Evolutionary conservation across 139 green algal species (phyloP), one percentile per base, ranked within the genome.

Genomic region (Picochlorum sp.): DNA sequence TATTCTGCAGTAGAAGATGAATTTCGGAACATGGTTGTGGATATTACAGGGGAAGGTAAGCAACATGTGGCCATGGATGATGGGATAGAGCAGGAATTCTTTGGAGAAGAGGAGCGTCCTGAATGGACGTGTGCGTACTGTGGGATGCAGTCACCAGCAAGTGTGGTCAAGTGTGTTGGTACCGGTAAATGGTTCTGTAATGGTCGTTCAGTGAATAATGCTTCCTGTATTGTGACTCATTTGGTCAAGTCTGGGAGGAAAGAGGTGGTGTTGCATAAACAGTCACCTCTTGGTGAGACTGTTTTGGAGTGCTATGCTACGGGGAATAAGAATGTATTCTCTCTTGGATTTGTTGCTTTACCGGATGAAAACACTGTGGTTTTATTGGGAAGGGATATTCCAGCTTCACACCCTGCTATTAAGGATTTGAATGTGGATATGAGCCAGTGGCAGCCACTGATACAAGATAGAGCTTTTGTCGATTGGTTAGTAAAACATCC

Each of bases 181-280:
- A 94, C 75, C 14, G 80, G 81, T 45, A 96, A 96, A 52, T 95
- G 88, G 86, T 97, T 97, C 57, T 98, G 92, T 80, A 97, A 98
- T 75, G 86, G 80, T 2, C 76, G 90, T 6, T 76, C 84, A 26
- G 78, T 75, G 23, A 83, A 69, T 18, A 73, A 73, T 4, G 88
- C 87, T 30, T 91, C 85, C 3, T 94, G 88, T 76, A 91, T 96
- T 68, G 71, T 98, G 15, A 84, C 86, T 28, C 91, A 97, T 66
- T 77, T 97, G 51, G 80, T 83, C 24, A 67, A 77, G 47, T 62
- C n/a, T 14, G 67, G 62, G 11, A 11, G 47, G 10, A 45, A 79
- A 91, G 89, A 97, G 71, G 86, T 95, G 14, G 65, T 81, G 63
- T 85, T 99, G 63, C 93, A 99, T 80, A 84, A 78, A 63, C 83